phyloP scores from a whole-genome alignment of 352 stramenopile species.

The Globisporangium emineosum region DNA sequence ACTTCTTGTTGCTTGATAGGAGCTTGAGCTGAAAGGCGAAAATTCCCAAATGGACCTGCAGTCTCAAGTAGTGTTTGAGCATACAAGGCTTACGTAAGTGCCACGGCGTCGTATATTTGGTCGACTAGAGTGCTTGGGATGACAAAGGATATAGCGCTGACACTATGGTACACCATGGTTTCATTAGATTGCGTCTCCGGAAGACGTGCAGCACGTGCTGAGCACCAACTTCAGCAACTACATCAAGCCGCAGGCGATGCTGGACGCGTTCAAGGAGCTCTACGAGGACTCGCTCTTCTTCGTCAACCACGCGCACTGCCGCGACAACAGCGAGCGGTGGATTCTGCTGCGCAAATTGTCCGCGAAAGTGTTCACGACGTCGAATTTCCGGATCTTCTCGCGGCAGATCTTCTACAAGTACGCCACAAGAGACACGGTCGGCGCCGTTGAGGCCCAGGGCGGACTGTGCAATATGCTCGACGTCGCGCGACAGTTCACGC shows the following conservation, averaged over 20 bases:
- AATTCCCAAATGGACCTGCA: too few species aligned
- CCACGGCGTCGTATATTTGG: too few species aligned
- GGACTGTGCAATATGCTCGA: constrained; percentile 45
- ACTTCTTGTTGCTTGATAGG: too few species aligned
- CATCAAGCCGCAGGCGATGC: constrained; percentile 56
- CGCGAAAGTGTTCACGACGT: neutral
- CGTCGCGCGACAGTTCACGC: constrained; percentile 42
- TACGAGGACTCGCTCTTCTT: constrained; percentile 69
- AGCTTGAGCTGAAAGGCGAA: too few species aligned
- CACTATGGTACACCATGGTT: neutral
- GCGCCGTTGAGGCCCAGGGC: neutral
- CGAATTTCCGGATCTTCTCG: neutral
- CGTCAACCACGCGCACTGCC: constrained; percentile 42
- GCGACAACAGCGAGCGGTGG: neutral
- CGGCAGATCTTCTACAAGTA: neutral
- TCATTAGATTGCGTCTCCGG: constrained; percentile 37
- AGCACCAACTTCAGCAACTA: constrained; percentile 68
- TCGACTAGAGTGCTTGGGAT: too few species aligned
- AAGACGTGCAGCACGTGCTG: constrained; percentile 64
- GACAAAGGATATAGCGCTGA: neutral
- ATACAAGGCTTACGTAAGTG: too few species aligned
- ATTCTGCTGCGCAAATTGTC: neutral
- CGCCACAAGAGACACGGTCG: neutral
- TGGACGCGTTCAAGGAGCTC: constrained; percentile 60
- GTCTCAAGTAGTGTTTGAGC: too few species aligned